Conservation (phyloP, 129 eudicot genomes). For the Artemisia argyi region DNA sequence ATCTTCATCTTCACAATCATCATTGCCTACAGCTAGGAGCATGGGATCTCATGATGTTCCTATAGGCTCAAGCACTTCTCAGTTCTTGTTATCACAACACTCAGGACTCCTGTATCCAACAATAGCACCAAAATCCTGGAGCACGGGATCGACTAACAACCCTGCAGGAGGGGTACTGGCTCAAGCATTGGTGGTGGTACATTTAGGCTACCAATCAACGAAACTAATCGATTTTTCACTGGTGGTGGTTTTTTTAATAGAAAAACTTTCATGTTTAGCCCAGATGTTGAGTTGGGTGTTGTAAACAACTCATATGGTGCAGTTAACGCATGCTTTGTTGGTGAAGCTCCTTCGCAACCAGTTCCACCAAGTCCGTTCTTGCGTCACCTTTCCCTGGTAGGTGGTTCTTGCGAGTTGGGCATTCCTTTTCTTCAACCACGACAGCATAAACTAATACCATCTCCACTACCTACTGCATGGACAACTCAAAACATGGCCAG, state of each 20-base stretch:
- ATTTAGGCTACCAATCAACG: slow-evolving; percentile 9
- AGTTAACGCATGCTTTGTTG: slow-evolving; percentile 9
- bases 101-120: too few species aligned
- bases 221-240: slow-evolving; percentile 8
- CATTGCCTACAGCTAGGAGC: background rate
- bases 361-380: slow-evolving; percentile 4
- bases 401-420: slow-evolving; percentile 13
- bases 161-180: background rate
- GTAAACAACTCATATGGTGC: slow-evolving; percentile 21
- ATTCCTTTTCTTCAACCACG: slow-evolving; percentile 20
- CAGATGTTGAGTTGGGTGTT: slow-evolving; percentile 6
- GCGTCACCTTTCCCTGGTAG: slow-evolving; percentile 4
- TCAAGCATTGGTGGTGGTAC: slow-evolving; percentile 20
- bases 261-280: slow-evolving; percentile 12
- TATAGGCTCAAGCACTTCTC: background rate
- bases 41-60: background rate
- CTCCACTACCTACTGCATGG: slow-evolving; percentile 10
- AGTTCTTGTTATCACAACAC: too few species aligned
- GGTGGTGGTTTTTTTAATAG: slow-evolving; percentile 15
- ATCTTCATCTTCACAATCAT: slow-evolving; percentile 5
- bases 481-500: slow-evolving; percentile 11
- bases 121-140: background rate
- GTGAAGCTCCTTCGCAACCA: slow-evolving; percentile 12
- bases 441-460: slow-evolving; percentile 6
- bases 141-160: background rate